Conservation (phyloP, 805 yeast species). For the Danielozyma ontarioensis region DNA sequence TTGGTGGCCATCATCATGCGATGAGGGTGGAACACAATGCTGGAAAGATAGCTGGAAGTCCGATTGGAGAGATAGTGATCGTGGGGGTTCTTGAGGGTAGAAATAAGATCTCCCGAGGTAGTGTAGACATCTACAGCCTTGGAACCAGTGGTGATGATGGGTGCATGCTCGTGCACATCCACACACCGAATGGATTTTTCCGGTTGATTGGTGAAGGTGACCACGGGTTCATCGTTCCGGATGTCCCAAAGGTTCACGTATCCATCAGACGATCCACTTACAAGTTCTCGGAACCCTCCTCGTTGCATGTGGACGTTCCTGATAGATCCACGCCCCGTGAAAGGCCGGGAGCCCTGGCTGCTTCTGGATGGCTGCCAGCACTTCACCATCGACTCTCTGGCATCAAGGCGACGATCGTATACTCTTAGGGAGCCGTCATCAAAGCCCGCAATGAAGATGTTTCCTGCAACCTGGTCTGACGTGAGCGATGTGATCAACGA, state of each 20-base stretch:
- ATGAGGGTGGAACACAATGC: conserved; percentile 84
- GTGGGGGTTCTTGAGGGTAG: conserved; percentile 52
- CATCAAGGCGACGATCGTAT: conserved; percentile 82
- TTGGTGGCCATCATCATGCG: conserved; percentile 88
- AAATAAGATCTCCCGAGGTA: conserved; percentile 70
- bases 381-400: conserved; percentile 80
- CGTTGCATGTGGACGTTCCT: conserved; percentile 90
- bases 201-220: conserved; percentile 52
- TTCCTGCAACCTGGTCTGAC: conserved; percentile 93
- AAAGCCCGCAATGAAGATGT: conserved; percentile 85
- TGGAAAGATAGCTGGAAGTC: conserved; percentile 53
- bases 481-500: conserved; percentile 85
- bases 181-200: conserved; percentile 56
- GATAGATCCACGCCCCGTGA: conserved; percentile 46
- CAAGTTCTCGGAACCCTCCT: conserved; percentile 89
- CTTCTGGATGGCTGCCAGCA: conserved; percentile 53
- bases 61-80: conserved; percentile 40
- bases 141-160: conserved; percentile 84
- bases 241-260: conserved; percentile 88
- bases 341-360: conserved; percentile 12
- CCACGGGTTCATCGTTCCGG: conserved; percentile 65
- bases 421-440: conserved; percentile 86
- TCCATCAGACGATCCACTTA: conserved; percentile 81
- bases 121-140: conserved; percentile 78
- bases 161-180: conserved; percentile 94